phyloP scores from a whole-genome alignment of 1,139 yeast genomes.

The Arxiozyma slooffiae region DNA sequence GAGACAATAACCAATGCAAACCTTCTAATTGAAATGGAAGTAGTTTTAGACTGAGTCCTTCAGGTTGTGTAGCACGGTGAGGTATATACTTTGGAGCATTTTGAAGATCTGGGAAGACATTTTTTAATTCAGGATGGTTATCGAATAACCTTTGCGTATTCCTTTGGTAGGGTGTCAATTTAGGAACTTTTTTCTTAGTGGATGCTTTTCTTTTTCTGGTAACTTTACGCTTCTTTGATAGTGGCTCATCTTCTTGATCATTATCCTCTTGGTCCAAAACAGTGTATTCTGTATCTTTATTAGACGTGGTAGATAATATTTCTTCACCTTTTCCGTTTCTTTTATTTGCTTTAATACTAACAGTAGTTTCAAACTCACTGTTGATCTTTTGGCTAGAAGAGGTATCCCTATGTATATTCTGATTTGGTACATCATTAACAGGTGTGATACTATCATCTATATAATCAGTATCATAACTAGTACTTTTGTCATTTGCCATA shows the following conservation, averaged over 20 bases:
- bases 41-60: conserved; percentile 59
- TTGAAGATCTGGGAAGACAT: conserved; percentile 59
- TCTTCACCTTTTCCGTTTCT: not conserved
- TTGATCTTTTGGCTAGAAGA: not conserved
- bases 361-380: not conserved
- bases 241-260: conserved; percentile 24
- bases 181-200: conserved; percentile 37
- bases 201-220: conserved; percentile 19
- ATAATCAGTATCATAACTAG: conserved; percentile 19
- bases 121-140: conserved; percentile 66
- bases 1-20: conserved; percentile 73
- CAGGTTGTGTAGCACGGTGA: conserved; percentile 65
- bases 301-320: not conserved
- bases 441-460: conserved; percentile 2
- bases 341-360: not conserved
- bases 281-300: not conserved
- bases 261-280: not conserved
- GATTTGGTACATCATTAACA: conserved; percentile 14
- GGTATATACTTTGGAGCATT: conserved; percentile 41
- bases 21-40: conserved; percentile 94
- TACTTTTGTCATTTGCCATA: not conserved
- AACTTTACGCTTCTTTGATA: conserved; percentile 17
- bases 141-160: conserved; percentile 57
- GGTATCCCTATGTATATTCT: not conserved
- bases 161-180: conserved; percentile 57